Evolutionary conservation across 2,329 filamentous ascomycete species (phyloP).

Genomic region (Didymellaceae sp.): DNA sequence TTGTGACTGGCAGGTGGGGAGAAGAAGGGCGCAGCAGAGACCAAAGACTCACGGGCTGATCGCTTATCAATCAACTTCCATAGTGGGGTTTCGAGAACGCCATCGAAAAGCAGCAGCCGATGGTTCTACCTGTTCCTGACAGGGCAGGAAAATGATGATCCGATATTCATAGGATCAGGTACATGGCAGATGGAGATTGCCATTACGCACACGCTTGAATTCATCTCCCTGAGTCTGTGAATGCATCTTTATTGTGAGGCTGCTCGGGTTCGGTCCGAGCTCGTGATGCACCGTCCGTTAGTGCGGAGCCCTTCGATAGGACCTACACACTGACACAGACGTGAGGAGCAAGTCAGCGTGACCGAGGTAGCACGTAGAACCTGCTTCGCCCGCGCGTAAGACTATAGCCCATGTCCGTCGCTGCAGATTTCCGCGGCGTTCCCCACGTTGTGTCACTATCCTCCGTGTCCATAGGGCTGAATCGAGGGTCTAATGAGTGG

Average conservation of each 20-base stretch:
- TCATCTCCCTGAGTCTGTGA: not conserved
- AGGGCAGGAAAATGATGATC: conserved; percentile 10
- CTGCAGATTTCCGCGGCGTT: conserved; percentile 4
- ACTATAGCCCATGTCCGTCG: not conserved
- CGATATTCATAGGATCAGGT: not conserved
- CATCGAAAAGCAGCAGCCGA: conserved; percentile 23
- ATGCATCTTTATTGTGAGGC: not conserved
- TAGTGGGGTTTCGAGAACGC: conserved; percentile 34
- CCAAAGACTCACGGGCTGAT: conserved; percentile 13
- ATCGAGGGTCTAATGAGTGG: conserved; percentile 16
- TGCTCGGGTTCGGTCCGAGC: conserved; percentile 5
- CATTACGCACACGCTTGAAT: not conserved
- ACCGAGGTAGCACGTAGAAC: not conserved
- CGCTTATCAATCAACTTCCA: conserved; percentile 30
- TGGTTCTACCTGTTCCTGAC: conserved; percentile 27
- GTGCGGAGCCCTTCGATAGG: not conserved
- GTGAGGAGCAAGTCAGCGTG: conserved; percentile 2
- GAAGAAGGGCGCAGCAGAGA: conserved; percentile 29
- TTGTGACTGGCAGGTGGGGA: conserved; percentile 16
- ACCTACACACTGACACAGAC: not conserved
- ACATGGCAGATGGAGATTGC: not conserved
- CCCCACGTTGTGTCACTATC: conserved; percentile 4
- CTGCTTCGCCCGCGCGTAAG: not conserved
- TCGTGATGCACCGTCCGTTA: conserved; percentile 1
- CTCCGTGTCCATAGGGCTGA: conserved; percentile 24